phyloP scores from a whole-genome alignment of 164 flowering plant species.

The Paratinospora sagittata region DNA sequence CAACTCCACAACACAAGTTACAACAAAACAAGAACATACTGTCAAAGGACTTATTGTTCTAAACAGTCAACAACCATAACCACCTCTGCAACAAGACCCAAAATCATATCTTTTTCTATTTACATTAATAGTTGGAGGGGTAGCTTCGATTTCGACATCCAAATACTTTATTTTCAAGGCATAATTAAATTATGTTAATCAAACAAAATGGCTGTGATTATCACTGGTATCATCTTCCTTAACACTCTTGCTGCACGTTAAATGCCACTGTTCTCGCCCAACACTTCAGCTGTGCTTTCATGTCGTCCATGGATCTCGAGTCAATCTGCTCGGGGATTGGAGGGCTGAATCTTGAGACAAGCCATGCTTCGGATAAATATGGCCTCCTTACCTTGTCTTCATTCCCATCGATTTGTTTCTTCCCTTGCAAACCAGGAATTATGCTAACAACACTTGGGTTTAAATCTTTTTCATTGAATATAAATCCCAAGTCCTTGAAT shows the following conservation, averaged over 20 bases:
- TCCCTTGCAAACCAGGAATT: slow-evolving; percentile 51
- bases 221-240: neutral
- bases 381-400: slow-evolving; percentile 33
- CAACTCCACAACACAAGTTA: neutral
- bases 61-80: neutral
- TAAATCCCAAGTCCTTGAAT: slow-evolving; percentile 56
- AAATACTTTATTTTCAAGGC: neutral
- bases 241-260: slow-evolving; percentile 37
- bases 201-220: slow-evolving; percentile 2
- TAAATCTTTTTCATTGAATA: slow-evolving; percentile 35
- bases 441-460: slow-evolving; percentile 35
- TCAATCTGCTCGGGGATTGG: slow-evolving; percentile 34
- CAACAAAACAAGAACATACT: slow-evolving; percentile 2
- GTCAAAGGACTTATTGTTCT: neutral
- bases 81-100: neutral
- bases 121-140: slow-evolving; percentile 3
- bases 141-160: neutral
- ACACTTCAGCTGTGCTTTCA: slow-evolving; percentile 68
- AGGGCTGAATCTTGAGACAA: slow-evolving; percentile 28
- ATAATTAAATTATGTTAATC: slow-evolving; percentile 11
- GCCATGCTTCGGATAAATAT: slow-evolving; percentile 63
- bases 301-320: slow-evolving; percentile 36
- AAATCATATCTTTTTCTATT: neutral
- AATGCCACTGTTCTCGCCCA: slow-evolving; percentile 91
- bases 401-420: slow-evolving; percentile 12